These are phyloP conservation scores for Tephrocybe sp. DNA, from an alignment of 768 basidiomycete species.

Conservation along the genomic window DNA sequence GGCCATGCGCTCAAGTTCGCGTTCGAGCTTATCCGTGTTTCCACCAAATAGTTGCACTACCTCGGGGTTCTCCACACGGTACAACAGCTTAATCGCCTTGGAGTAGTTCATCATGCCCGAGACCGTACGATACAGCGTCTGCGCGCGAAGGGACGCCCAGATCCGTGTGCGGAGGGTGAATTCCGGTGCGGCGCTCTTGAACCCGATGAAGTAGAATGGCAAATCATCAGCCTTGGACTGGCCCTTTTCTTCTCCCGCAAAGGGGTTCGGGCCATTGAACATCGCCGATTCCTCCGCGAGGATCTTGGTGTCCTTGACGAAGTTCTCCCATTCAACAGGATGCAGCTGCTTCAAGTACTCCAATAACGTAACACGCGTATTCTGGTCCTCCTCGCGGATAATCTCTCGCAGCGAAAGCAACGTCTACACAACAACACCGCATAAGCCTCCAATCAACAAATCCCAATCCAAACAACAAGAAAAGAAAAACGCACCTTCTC, in stretches of 20 bases:
- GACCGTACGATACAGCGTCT: conserved; percentile 97
- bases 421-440: conserved; percentile 48
- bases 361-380: conserved; percentile 93
- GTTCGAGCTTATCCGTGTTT: conserved; percentile 95
- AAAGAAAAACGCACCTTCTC: conserved; percentile 67
- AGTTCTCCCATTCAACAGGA: conserved; percentile 98
- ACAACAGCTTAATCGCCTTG: conserved; percentile 99
- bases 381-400: conserved; percentile 97
- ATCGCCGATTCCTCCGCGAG: conserved; percentile 92
- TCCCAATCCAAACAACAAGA: background rate
- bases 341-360: conserved; percentile 99
- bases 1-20: conserved; percentile 96
- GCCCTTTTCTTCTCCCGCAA: conserved; percentile 76
- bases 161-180: conserved; percentile 98
- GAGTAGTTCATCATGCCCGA: conserved; percentile 99
- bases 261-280: conserved; percentile 74
- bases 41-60: conserved; percentile 97
- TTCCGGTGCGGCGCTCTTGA: conserved; percentile 98
- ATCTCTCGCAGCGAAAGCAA: conserved; percentile 95
- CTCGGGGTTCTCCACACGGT: conserved; percentile 99
- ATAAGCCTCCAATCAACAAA: background rate
- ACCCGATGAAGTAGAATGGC: conserved; percentile 97
- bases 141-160: conserved; percentile 98
- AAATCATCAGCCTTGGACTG: conserved; percentile 85
- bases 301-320: conserved; percentile 99